Evolutionary conservation across 371 early-diverging fungal genomes (phyloP).

Genomic region (Chytridium lagenaria): DNA sequence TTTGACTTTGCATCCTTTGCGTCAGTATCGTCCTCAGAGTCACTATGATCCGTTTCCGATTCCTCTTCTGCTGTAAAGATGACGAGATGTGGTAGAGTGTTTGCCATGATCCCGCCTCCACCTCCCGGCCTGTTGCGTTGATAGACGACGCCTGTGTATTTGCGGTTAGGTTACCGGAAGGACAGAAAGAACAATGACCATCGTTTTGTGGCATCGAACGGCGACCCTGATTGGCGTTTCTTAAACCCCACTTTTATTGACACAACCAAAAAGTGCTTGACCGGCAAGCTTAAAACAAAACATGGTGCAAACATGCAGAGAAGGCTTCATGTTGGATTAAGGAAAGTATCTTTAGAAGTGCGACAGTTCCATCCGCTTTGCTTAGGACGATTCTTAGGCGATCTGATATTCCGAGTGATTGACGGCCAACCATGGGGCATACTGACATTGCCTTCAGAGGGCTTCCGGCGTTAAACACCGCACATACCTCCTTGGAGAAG

Average conservation of each 20-base stretch:
- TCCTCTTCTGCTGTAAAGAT: slow-evolving; percentile 22
- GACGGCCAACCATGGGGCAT: slow-evolving; percentile 9
- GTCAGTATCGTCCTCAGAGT: neutral
- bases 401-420: neutral
- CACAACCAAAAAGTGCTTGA: neutral
- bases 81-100: slow-evolving; percentile 22
- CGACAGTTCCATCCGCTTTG: slow-evolving; percentile 34
- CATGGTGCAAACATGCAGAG: neutral
- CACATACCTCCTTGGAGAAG: slow-evolving; percentile 34
- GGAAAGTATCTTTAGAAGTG: slow-evolving; percentile 24
- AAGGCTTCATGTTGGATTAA: neutral
- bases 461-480: slow-evolving; percentile 28
- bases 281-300: neutral
- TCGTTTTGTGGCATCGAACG: too few species aligned
- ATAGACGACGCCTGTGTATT: neutral
- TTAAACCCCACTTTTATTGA: slow-evolving; percentile 4
- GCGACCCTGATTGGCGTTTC: neutral
- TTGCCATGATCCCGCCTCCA: neutral
- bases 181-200: neutral
- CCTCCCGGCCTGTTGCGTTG: neutral
- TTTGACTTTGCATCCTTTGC: neutral
- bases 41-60: neutral
- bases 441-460: slow-evolving; percentile 29
- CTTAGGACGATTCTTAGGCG: slow-evolving; percentile 21
- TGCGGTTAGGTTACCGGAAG: too few species aligned